phyloP scores from a whole-genome alignment of 1,284 basidiomycete species.

The Athelia sp. region DNA sequence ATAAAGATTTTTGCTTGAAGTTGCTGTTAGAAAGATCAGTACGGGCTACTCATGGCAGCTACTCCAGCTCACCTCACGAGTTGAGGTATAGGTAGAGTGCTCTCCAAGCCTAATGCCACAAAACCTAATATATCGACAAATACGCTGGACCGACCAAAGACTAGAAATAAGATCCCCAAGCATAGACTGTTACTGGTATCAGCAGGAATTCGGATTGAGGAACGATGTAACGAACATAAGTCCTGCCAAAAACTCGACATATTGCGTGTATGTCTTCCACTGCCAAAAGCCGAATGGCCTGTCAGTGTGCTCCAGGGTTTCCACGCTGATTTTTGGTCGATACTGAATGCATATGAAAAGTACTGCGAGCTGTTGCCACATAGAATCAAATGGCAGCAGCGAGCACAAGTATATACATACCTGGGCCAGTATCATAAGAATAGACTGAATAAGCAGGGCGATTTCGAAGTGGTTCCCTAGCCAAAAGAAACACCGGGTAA shows the following conservation, averaged over 20 bases:
- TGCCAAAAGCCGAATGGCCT: slow-evolving; percentile 83
- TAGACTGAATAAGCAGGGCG: slow-evolving; percentile 69
- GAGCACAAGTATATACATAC: slow-evolving; percentile 31
- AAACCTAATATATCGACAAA: slow-evolving; percentile 75
- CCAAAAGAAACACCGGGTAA: slow-evolving; percentile 86
- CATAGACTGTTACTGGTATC: slow-evolving; percentile 43
- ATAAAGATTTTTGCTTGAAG: slow-evolving; percentile 70
- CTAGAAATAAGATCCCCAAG: slow-evolving; percentile 67
- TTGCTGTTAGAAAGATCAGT: slow-evolving; percentile 41
- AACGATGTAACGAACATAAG: slow-evolving; percentile 50
- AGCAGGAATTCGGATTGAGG: slow-evolving; percentile 10
- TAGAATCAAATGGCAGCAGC: slow-evolving; percentile 6
- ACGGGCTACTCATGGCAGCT: slow-evolving; percentile 10
- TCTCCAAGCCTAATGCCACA: slow-evolving; percentile 74
- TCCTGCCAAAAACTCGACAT: slow-evolving; percentile 79
- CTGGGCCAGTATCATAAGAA: slow-evolving; percentile 80
- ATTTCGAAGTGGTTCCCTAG: slow-evolving; percentile 76
- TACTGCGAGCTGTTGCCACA: slow-evolving; percentile 50
- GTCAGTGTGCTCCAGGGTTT: slow-evolving; percentile 51
- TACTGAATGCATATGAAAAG: slow-evolving; percentile 77
- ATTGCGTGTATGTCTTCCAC: slow-evolving; percentile 72
- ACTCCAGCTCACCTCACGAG: slow-evolving; percentile 66
- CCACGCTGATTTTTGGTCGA: slow-evolving; percentile 53
- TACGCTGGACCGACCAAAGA: slow-evolving; percentile 60
- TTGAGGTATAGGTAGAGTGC: slow-evolving; percentile 79